Evolutionary conservation across 768 basidiomycete species (phyloP).

Genomic region (Macrocybe gigantea): DNA sequence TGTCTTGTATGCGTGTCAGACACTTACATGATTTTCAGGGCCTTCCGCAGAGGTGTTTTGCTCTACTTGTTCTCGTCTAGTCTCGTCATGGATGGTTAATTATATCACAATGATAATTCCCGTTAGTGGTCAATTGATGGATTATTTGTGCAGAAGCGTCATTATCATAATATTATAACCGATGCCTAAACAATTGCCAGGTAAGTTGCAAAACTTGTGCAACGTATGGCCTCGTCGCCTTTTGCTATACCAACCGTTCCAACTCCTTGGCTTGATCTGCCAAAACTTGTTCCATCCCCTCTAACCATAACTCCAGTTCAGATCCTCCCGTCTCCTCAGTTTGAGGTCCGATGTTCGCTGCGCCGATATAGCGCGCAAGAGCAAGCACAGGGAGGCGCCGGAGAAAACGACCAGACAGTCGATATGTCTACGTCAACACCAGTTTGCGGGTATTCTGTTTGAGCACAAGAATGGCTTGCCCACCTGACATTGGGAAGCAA

Average conservation of each 20-base stretch:
- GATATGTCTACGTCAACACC: constrained; percentile 42
- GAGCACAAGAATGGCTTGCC: neutral
- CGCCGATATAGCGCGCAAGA: constrained; percentile 75
- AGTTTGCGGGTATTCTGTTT: constrained; percentile 1
- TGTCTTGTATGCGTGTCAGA: too few relatives aligned
- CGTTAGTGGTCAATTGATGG: too few relatives aligned
- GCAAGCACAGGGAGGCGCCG: constrained; percentile 93
- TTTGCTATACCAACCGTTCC: constrained; percentile 28
- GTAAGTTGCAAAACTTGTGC: too few relatives aligned
- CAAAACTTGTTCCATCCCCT: constrained; percentile 80
- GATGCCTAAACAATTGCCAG: too few relatives aligned
- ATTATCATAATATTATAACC: too few relatives aligned
- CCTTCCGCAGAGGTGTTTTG: too few relatives aligned
- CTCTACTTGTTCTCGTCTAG: too few relatives aligned
- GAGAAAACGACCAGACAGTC: constrained; percentile 90
- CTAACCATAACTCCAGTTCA: constrained; percentile 69
- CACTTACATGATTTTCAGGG: too few relatives aligned
- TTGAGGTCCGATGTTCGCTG: constrained; percentile 26
- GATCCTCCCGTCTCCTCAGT: constrained; percentile 18
- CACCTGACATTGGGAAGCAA: constrained; percentile 76
- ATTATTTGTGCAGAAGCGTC: too few relatives aligned
- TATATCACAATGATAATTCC: too few relatives aligned
- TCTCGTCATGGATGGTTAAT: too few relatives aligned
- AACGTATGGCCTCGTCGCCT: too few relatives aligned
- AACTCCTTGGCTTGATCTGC: constrained; percentile 48